Base-by-base conservation (phyloP, 306 rosid species). In the Lathyrus oleraceus region DNA sequence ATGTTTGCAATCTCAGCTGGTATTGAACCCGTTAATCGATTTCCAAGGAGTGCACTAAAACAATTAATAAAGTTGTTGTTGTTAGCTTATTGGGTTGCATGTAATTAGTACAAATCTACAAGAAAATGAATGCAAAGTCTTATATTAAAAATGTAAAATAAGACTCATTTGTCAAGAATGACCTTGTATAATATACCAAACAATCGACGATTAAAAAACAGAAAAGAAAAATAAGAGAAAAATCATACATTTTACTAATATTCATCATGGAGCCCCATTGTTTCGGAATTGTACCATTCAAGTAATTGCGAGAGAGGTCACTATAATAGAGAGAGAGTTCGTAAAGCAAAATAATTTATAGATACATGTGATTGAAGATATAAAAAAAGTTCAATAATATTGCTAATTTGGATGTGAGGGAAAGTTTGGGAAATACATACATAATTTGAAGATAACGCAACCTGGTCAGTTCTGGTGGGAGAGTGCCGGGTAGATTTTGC, bases 1-100 rank as follows among this genome's bases (percentile, higher is more conserved):
- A 89, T 89, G 74, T 83, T 85, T 71, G 56, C 91, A 12, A 92
- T 65, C 82, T 81, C 98, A 65, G 6, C n/a, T 8, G 98, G 98
- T 44, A 89, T 79, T 20, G 80, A 11, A 53, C 96, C 96, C 0
- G 88, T 78, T 60, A 92, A 40, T 47, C 88, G 86, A 76, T 92
- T 92, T 74, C 83, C 89, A 9, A 71, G 3, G 38, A 92, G 79
- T 16, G 91, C 67, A 36, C 98, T 92, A 72, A 63, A 44, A 59
- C 12, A 20, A 54, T 62, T 14, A 80, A 52, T 12, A 65, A 51
- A 47, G 20, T 51, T n/a, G 38, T 19, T 6, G 10, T 19, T 27
- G 43, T 47, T 32, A 65, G 36, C 15, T 65, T 76, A 59, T 58
- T 48, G 23, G 4, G 27, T 38, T 47, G 15, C 44, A 62, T 8